phyloP scores from a whole-genome alignment of 1,284 basidiomycete species.

The Sutorius eximius region DNA sequence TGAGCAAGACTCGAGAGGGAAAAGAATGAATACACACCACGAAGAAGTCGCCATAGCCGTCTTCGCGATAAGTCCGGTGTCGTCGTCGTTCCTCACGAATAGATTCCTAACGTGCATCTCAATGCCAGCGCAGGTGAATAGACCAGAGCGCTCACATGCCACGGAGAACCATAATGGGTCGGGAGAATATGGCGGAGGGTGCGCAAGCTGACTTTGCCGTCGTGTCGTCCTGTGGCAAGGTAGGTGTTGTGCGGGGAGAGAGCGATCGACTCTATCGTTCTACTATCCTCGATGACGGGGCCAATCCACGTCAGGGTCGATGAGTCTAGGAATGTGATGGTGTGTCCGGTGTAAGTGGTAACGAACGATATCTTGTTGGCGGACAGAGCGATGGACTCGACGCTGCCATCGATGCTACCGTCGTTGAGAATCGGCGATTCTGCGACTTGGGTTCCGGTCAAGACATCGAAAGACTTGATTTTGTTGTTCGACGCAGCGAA shows the following conservation, averaged over 20 bases:
- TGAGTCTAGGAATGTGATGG: neutral
- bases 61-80: neutral
- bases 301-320: neutral
- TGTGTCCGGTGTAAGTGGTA: neutral
- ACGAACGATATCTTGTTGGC: neutral
- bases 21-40: neutral
- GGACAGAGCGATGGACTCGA: neutral
- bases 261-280: neutral
- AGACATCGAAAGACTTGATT: neutral
- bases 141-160: neutral
- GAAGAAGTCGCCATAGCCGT: neutral
- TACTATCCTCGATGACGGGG: neutral
- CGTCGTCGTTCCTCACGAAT: neutral
- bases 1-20: neutral
- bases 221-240: neutral
- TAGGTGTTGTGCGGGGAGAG: neutral
- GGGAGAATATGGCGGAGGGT: neutral
- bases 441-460: neutral
- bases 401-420: neutral
- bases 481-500: neutral
- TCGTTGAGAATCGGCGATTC: neutral
- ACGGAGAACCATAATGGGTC: neutral
- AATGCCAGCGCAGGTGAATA: no score
- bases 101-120: neutral
- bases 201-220: neutral